A percentile compares a stretch with the other conserved stretches of the same genome.
These are phyloP conservation scores for Ceratobasidium sp. DNA, from an alignment of 1,284 basidiomycete genomes.

Conservation along the genomic window DNA sequence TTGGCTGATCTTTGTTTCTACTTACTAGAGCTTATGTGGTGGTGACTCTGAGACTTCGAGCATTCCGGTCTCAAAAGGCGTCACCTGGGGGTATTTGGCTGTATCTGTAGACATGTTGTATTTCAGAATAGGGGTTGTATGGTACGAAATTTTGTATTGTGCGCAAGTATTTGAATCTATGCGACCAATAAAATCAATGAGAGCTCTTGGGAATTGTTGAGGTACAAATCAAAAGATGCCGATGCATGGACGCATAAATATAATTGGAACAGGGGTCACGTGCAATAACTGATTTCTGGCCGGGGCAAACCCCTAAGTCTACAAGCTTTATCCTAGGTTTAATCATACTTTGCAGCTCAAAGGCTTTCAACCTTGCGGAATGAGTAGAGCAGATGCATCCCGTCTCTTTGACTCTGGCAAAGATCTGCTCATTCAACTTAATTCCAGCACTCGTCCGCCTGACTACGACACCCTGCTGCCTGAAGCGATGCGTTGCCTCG, in stretches of 20 bases:
- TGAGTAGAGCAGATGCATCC: slow-evolving; percentile 7
- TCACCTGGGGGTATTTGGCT: slow-evolving; percentile 14
- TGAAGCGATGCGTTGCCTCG: not conserved
- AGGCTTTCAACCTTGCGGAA: not conserved
- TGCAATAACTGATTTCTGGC: too few species aligned
- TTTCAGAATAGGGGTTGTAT: not conserved
- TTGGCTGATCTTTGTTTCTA: slow-evolving; percentile 38
- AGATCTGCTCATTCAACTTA: not conserved
- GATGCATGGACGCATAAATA: too few species aligned
- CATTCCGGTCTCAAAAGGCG: slow-evolving; percentile 34
- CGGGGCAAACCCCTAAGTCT: too few species aligned
- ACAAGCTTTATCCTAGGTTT: too few species aligned
- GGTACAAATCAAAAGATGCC: too few species aligned
- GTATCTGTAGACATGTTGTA: slow-evolving; percentile 3
- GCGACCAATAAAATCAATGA: too few species aligned
- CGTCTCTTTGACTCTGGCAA: not conserved
- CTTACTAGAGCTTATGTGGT: slow-evolving; percentile 77
- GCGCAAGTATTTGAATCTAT: not conserved
- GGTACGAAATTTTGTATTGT: not conserved
- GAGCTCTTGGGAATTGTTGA: not conserved
- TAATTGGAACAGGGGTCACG: too few species aligned
- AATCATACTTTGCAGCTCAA: too few species aligned
- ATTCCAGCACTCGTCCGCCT: not conserved
- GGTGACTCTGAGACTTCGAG: slow-evolving; percentile 22
- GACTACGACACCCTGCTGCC: not conserved